phyloP scores from a whole-genome alignment of 2,329 filamentous ascomycete genomes.

The Rutstroemia sp. region DNA sequence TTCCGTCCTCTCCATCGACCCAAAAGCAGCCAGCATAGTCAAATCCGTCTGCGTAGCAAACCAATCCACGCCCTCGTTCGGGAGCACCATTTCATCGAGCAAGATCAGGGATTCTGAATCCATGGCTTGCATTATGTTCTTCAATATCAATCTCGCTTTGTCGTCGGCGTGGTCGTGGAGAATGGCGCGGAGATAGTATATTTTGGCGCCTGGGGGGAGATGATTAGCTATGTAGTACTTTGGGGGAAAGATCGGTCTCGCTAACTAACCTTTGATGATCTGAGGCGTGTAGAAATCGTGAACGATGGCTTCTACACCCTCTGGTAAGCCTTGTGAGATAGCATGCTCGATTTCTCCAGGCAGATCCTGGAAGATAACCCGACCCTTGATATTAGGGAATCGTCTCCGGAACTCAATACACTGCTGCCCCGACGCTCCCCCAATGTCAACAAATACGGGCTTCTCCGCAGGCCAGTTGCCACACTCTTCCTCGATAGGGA shows the following conservation, averaged over 20 bases:
- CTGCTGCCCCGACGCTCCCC: background rate
- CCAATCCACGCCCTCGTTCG: constrained; percentile 29
- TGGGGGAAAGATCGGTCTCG: too few relatives aligned
- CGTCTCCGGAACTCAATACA: background rate
- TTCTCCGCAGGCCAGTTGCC: constrained; percentile 22
- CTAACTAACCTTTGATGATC: constrained; percentile 17
- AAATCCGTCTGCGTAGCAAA: constrained; percentile 31
- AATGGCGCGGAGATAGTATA: constrained; percentile 34
- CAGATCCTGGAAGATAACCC: constrained; percentile 35
- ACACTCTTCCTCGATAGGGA: background rate
- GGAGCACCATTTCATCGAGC: constrained; percentile 37
- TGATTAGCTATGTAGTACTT: too few relatives aligned
- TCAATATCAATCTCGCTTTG: constrained; percentile 29
- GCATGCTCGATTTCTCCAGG: constrained; percentile 16
- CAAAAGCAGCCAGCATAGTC: constrained; percentile 31
- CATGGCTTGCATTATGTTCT: constrained; percentile 30
- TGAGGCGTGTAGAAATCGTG: constrained; percentile 27
- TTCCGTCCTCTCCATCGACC: constrained; percentile 30
- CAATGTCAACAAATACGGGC: background rate
- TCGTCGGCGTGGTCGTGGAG: constrained; percentile 35
- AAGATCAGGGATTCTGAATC: constrained; percentile 32
- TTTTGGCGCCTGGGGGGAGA: constrained; percentile 1
- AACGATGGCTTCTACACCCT: constrained; percentile 26
- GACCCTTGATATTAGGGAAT: constrained; percentile 6
- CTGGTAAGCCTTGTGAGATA: constrained; percentile 14